Evolutionary conservation across 108 stramenopile genomes (phyloP), one percentile per base, ranked within the genome.

Genomic region (Licmophora abbreviata): DNA sequence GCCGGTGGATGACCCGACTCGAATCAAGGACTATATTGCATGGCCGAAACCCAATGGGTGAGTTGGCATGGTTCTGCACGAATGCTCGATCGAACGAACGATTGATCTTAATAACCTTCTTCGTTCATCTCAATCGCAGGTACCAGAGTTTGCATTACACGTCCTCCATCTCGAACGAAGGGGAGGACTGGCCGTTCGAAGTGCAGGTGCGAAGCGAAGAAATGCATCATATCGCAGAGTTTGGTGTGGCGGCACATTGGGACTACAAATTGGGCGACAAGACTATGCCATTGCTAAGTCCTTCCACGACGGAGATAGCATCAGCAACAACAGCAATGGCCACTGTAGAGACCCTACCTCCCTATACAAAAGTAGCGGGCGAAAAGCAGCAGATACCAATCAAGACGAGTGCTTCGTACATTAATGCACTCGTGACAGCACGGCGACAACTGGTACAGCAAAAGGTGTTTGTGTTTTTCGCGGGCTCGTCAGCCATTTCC

Each of bases 141-240:
- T 95, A 95, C 63, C 94, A 86, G 49, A 79, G 79, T 44, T 59
- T 95, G 23, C 94, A 95, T 70, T 81, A 88, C 56, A 93, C 91
- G 15, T 81, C 84, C 7, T 30, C 49, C 11, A 66, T 83, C 7
- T 47, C 55, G 24, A 50, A 49, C 17, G 50, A 62, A 33, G 76
- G 75, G 36, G 66, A 68, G 11, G 64, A 76, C 22, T 83, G 79
- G 58, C 81, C 74, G n/a, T 87, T 92, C 53, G 90, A 92, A 56
- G 77, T 92, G 2, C 85, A 93, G 58, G 68, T 94, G 7, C 79
- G 93, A 33, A 89, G 78, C 12, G 69, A 74, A 54, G 81, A 77
- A 43, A 94, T 94, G 93, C 86, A 94, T 60, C 58, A 55, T 9
- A 59, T 83, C 18, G 90, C 88, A 1, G 93, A 94, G 57, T 85